Conservation (phyloP, 2,329 filamentous ascomycete species). For the Fusarium austroafricanum region DNA sequence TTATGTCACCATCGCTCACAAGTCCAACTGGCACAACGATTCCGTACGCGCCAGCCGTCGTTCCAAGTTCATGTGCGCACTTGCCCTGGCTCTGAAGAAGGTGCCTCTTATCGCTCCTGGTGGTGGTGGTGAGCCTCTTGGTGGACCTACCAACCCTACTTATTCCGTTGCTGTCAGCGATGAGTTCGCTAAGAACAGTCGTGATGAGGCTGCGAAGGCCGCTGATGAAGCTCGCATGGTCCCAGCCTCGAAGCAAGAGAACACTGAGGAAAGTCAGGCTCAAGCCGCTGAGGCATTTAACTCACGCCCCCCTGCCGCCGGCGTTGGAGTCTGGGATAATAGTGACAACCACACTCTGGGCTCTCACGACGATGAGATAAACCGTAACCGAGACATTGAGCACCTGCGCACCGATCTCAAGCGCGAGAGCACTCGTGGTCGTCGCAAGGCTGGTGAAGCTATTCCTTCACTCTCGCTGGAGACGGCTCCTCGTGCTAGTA, state of each 20-base stretch:
- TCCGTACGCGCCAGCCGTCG: conserved; percentile 81
- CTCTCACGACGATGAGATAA: conserved; percentile 49
- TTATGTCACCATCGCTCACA: conserved; percentile 87
- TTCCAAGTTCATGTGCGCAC: conserved; percentile 96
- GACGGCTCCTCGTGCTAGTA: conserved; percentile 38
- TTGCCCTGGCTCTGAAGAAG: conserved; percentile 85
- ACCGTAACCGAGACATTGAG: conserved; percentile 54
- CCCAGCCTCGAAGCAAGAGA: conserved; percentile 55
- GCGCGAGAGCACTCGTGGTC: conserved; percentile 61
- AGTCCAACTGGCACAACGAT: conserved; percentile 93
- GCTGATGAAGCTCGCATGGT: conserved; percentile 76
- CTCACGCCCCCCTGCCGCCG: conserved; percentile 48
- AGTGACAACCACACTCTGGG: conserved; percentile 43
- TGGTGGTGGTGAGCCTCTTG: conserved; percentile 72
- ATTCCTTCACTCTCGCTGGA: conserved; percentile 52
- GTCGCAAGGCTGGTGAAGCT: conserved; percentile 61
- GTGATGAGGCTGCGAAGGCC: conserved; percentile 67
- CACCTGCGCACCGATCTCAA: conserved; percentile 53
- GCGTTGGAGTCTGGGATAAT: conserved; percentile 41
- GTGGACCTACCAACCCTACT: conserved; percentile 77
- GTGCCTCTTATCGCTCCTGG: conserved; percentile 87
- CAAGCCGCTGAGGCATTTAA: conserved; percentile 61
- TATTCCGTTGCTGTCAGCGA: conserved; percentile 84
- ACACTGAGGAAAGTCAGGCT: conserved; percentile 53
- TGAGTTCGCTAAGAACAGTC: conserved; percentile 71